These are phyloP conservation scores for Phytophthora pini DNA, from an alignment of 352 stramenopile species.

Conservation along the genomic window DNA sequence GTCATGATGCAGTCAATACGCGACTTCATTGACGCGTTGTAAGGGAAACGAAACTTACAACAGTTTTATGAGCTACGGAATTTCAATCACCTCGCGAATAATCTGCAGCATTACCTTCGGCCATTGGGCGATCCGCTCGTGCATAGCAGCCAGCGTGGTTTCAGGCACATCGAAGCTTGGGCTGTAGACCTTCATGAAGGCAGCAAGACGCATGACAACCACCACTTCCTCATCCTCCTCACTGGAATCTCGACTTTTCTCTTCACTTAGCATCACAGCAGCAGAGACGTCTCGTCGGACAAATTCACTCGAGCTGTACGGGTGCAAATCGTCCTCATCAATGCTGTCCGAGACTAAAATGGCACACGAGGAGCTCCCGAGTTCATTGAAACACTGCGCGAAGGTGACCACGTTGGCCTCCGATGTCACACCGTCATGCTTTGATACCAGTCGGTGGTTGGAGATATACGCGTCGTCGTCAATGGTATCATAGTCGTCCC, in stretches of 20 bases:
- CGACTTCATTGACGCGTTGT: constrained; percentile 12
- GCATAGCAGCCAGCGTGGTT: constrained; percentile 2
- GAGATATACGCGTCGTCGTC: constrained; percentile 30
- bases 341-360: constrained; percentile 40
- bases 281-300: constrained; percentile 45
- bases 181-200: constrained; percentile 30
- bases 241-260: constrained; percentile 15
- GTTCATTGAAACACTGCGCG: constrained; percentile 30
- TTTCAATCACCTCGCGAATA: constrained; percentile 17
- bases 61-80: neutral
- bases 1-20: constrained; percentile 24
- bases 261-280: constrained; percentile 24
- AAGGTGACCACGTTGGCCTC: constrained; percentile 5
- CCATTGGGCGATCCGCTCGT: constrained; percentile 25
- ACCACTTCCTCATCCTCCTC: constrained; percentile 4
- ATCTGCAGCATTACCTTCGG: constrained; percentile 24
- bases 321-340: constrained; percentile 47
- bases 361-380: constrained; percentile 11
- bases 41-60: neutral
- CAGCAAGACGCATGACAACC: constrained; percentile 21
- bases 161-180: constrained; percentile 11
- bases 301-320: constrained; percentile 34
- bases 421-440: constrained; percentile 6
- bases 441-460: constrained; percentile 48
- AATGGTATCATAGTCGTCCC: constrained; percentile 42